Evolutionary conservation across 768 basidiomycete species (phyloP), one percentile per base, ranked within the genome.

Genomic region (Cystofilobasidium ferigula): DNA sequence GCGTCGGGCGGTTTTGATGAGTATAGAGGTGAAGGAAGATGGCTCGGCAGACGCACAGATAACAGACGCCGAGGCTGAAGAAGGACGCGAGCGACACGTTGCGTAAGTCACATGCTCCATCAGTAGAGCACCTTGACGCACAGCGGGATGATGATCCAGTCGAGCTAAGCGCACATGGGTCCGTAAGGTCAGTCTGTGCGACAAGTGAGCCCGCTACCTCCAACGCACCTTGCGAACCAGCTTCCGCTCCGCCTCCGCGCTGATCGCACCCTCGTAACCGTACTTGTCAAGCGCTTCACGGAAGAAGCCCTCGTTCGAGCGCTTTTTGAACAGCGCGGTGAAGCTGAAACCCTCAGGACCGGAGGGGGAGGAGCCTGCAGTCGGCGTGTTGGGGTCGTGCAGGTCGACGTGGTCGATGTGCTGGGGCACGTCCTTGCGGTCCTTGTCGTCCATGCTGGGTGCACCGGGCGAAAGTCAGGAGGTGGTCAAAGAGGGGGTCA

Each of bases 61-160:
- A 38, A 34, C 5, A 47, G 12, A 61, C n/a, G 8, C 26, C 42
- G n/a, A 47, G 43, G 5, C 9, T 28, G 28, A 42, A 28, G 16
- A 48, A 30, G 20, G 42, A n/a, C n/a, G n/a, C n/a, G n/a, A n/a
- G n/a, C n/a, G n/a, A n/a, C n/a, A n/a, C n/a, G n/a, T n/a, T n/a
- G n/a, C n/a, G n/a, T n/a, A n/a, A n/a, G n/a, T n/a, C n/a, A n/a
- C n/a, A n/a, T n/a, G n/a, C n/a, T n/a, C n/a, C n/a, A n/a, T n/a
- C n/a, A n/a, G n/a, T n/a, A 16, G 45, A 3, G 45, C 18, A 40
- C 22, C 6, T 20, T 26, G 28, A 28, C 74, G 2, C 74, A 60
- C 0, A 72, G 43, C 14, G 73, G 71, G 48, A 76, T 62, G 40
- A 76, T 70, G 28, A 68, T 42, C 26, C 35, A 35, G 58, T 75